phyloP scores from a whole-genome alignment of 1,139 yeast species.

The Scheffersomyces stambukii region DNA sequence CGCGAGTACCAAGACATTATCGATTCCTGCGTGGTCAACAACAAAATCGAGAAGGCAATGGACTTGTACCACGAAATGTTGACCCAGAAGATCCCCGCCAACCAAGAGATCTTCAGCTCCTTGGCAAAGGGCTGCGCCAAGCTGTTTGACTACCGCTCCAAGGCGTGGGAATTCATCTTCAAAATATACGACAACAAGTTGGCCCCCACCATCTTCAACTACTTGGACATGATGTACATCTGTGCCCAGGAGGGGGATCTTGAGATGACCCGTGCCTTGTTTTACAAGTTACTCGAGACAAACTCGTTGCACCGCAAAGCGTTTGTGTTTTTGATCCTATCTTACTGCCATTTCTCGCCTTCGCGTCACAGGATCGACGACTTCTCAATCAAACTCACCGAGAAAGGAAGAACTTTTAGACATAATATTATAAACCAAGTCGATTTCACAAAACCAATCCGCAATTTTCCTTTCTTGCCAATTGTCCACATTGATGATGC shows the following conservation, averaged over 20 bases:
- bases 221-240: conserved; percentile 67
- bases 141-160: conserved; percentile 27
- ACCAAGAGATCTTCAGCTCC: conserved; percentile 52
- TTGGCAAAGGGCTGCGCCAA: conserved; percentile 70
- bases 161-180: conserved; percentile 77
- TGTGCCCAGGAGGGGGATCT: conserved; percentile 80
- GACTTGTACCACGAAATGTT: conserved; percentile 75
- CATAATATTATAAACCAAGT: conserved; percentile 35
- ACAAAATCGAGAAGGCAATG: conserved; percentile 66
- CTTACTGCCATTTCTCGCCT: conserved; percentile 44
- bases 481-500: conserved; percentile 33
- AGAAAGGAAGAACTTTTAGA: conserved; percentile 45
- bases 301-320: conserved; percentile 37
- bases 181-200: conserved; percentile 55
- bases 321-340: conserved; percentile 51
- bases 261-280: conserved; percentile 68
- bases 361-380: conserved; percentile 12
- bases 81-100: conserved; percentile 20
- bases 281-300: conserved; percentile 48
- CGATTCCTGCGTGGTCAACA: conserved; percentile 56
- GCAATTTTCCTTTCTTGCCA: conserved; percentile 68
- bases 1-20: conserved; percentile 69
- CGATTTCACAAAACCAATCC: conserved; percentile 18
- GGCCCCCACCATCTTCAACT: conserved; percentile 48
- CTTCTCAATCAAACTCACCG: conserved; percentile 40